phyloP scores from a whole-genome alignment of 805 yeast species.

The Candida sithepensis region DNA sequence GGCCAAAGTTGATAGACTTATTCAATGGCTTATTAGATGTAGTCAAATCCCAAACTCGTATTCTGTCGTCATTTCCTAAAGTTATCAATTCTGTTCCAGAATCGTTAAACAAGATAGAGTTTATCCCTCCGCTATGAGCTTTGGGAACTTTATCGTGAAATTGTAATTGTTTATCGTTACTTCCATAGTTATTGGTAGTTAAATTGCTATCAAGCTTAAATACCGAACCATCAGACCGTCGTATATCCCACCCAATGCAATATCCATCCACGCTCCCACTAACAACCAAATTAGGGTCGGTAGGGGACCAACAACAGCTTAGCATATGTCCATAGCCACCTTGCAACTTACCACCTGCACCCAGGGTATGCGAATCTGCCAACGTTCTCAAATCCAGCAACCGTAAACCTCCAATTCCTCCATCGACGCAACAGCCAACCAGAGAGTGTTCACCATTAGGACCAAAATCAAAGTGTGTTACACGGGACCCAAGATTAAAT shows the following conservation, averaged over 20 bases:
- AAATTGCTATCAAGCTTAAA: constrained; percentile 52
- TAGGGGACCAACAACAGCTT: constrained; percentile 62
- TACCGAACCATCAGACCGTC: constrained; percentile 63
- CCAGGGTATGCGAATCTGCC: constrained; percentile 67
- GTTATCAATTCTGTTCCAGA: constrained; percentile 60
- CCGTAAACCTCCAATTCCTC: constrained; percentile 41
- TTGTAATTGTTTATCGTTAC: constrained; percentile 19
- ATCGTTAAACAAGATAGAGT: constrained; percentile 74
- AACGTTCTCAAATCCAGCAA: constrained; percentile 71
- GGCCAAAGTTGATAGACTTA: constrained; percentile 72
- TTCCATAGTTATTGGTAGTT: constrained; percentile 19
- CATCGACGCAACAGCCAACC: constrained; percentile 68
- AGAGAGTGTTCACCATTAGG: constrained; percentile 43
- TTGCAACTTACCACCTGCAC: constrained; percentile 28
- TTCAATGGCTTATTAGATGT: constrained; percentile 45
- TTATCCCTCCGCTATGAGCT: constrained; percentile 77
- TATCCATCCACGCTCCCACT: constrained; percentile 83
- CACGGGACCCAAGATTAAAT: constrained; percentile 57
- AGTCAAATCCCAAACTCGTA: constrained; percentile 74
- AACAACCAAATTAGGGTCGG: constrained; percentile 55
- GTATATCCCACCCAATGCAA: constrained; percentile 79
- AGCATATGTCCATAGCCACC: constrained; percentile 30
- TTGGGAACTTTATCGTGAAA: constrained; percentile 32
- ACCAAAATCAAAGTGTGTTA: constrained; percentile 67
- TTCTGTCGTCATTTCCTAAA: constrained; percentile 76